phyloP scores from a whole-genome alignment of 2,329 filamentous ascomycete species.

The Bimuria novae-zelandiae region DNA sequence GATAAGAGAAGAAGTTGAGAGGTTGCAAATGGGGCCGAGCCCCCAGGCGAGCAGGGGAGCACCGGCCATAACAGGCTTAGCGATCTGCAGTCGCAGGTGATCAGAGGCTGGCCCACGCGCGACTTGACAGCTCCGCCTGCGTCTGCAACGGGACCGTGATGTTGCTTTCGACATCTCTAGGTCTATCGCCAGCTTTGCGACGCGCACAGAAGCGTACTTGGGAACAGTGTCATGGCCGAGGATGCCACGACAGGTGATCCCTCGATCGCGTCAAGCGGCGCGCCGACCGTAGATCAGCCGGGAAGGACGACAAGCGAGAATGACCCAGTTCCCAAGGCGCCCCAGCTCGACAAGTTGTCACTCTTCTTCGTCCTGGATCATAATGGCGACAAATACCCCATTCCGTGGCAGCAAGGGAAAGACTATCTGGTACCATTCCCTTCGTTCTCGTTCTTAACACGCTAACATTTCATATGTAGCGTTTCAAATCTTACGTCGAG shows the following conservation, averaged over 20 bases:
- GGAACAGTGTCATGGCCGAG: background rate
- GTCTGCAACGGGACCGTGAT: background rate
- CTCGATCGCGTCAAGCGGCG: background rate
- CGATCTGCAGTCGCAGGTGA: constrained; percentile 7
- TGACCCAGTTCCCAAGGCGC: background rate
- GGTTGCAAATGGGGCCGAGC: too few species aligned
- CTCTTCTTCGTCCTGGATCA: constrained; percentile 12
- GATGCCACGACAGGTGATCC: background rate
- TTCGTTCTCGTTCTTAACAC: background rate
- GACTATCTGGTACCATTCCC: constrained; percentile 9
- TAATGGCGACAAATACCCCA: constrained; percentile 1
- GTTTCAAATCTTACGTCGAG: constrained; percentile 8
- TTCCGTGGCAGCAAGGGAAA: constrained; percentile 5
- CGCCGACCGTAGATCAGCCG: constrained; percentile 3
- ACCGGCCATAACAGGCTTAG: background rate
- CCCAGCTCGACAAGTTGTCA: background rate
- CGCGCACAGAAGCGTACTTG: background rate
- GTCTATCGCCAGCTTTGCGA: background rate
- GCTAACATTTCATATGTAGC: constrained; percentile 1
- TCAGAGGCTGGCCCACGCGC: constrained; percentile 6
- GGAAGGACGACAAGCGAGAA: background rate
- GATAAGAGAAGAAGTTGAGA: background rate
- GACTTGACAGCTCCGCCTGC: background rate
- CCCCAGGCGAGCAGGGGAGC: background rate
- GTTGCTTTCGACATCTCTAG: background rate